Conservation (phyloP, 305 asterid genomes). For the Fraxinus ornus region DNA sequence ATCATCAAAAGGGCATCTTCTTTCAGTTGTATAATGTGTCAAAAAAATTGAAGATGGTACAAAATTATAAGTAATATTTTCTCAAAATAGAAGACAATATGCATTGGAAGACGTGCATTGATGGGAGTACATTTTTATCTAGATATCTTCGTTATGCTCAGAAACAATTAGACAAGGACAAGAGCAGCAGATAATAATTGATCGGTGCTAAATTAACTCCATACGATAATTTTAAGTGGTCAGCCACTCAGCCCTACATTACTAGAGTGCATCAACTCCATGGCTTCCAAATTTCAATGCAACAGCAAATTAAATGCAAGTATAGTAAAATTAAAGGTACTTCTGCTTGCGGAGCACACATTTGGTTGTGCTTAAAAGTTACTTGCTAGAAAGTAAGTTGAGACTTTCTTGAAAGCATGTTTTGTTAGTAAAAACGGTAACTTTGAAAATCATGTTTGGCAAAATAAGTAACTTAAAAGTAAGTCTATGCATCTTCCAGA, state of each 20-base stretch:
- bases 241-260: background rate
- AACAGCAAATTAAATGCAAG: background rate
- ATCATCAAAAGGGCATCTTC: slow-evolving; percentile 23
- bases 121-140: slow-evolving; percentile 13
- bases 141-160: slow-evolving; percentile 8
- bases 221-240: background rate
- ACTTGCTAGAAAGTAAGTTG: background rate
- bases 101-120: slow-evolving; percentile 15
- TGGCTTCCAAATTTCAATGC: background rate
- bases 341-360: background rate
- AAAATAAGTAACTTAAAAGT: background rate
- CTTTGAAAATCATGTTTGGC: background rate
- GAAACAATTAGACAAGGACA: slow-evolving; percentile 1
- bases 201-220: background rate
- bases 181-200: background rate
- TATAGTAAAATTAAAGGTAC: background rate
- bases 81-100: slow-evolving; percentile 8
- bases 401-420: background rate
- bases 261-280: background rate
- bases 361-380: background rate
- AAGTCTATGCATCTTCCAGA: background rate
- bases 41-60: slow-evolving; percentile 18
- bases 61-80: background rate
- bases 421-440: background rate
- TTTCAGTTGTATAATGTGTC: slow-evolving; percentile 25